Percentiles rank a stretch among this genome's conserved stretches.
Evolutionary conservation across 805 yeast genomes (phyloP).

Genomic region (Teunomyces aglyptinius): DNA sequence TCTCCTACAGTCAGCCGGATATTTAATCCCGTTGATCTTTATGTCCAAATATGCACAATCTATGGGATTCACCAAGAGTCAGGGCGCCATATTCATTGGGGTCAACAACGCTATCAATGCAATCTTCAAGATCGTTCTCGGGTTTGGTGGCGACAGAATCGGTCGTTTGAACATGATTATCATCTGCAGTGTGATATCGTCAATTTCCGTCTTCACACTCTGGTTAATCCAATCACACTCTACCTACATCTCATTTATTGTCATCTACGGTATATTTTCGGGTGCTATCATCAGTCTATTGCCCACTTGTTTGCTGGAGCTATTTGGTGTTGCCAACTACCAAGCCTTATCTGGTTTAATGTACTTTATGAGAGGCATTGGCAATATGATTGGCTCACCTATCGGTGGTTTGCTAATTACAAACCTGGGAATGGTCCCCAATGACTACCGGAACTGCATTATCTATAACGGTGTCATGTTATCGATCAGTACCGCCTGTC

Average conservation of each 20-base stretch:
- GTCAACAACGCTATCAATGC: slow-evolving; percentile 34
- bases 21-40: slow-evolving; percentile 29
- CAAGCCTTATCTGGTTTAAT: slow-evolving; percentile 32
- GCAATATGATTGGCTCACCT: slow-evolving; percentile 33
- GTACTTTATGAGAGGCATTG: slow-evolving; percentile 33
- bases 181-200: slow-evolving; percentile 15
- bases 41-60: slow-evolving; percentile 35
- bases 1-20: slow-evolving; percentile 33
- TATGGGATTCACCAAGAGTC: slow-evolving; percentile 23
- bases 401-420: slow-evolving; percentile 30
- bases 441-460: slow-evolving; percentile 23
- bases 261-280: slow-evolving; percentile 32
- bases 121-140: slow-evolving; percentile 16
- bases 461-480: slow-evolving; percentile 27
- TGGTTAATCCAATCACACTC: slow-evolving; percentile 19
- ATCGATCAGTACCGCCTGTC: slow-evolving; percentile 14
- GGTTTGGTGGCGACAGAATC: slow-evolving; percentile 15
- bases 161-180: slow-evolving; percentile 20
- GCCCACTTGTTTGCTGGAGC: slow-evolving; percentile 31
- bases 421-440: slow-evolving; percentile 10
- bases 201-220: slow-evolving; percentile 15
- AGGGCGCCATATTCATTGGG: slow-evolving; percentile 36
- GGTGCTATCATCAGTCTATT: slow-evolving; percentile 33
- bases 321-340: slow-evolving; percentile 31
- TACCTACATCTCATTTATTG: slow-evolving; percentile 29